Conservation (phyloP, 495 filamentous ascomycete species). For the Aspergillus funiculosus region DNA sequence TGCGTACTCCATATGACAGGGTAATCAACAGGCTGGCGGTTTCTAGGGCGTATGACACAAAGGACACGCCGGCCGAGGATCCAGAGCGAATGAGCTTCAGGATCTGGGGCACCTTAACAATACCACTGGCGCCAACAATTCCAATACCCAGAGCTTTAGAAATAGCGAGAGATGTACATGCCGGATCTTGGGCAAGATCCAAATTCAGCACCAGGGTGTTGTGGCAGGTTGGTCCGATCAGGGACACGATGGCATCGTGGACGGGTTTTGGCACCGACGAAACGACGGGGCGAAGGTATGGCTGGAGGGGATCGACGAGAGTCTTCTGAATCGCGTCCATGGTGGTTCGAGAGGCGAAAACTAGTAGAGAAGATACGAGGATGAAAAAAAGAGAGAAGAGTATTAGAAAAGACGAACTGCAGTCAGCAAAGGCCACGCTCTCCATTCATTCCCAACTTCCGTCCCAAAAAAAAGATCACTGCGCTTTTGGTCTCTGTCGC, state of each 20-base stretch:
- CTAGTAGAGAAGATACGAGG: neutral
- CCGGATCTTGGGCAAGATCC: constrained; percentile 59
- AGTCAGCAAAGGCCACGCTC: too few species aligned
- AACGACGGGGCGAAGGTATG: constrained; percentile 67
- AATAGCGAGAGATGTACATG: constrained; percentile 78
- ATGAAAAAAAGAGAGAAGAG: neutral
- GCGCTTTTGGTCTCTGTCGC: constrained; percentile 33
- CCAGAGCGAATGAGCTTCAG: constrained; percentile 76
- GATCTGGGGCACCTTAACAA: constrained; percentile 96
- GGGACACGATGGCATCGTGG: constrained; percentile 63
- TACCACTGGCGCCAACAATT: constrained; percentile 79
- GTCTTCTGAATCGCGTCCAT: constrained; percentile 44
- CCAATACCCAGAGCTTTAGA: constrained; percentile 89
- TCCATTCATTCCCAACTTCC: constrained; percentile 4
- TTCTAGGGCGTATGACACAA: constrained; percentile 87
- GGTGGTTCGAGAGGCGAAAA: neutral
- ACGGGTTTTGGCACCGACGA: constrained; percentile 73
- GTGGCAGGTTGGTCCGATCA: constrained; percentile 83
- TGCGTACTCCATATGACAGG: constrained; percentile 82
- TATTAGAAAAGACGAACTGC: too few species aligned
- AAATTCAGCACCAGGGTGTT: constrained; percentile 72
- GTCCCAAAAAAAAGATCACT: constrained; percentile 13
- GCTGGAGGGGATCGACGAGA: constrained; percentile 59
- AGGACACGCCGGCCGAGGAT: constrained; percentile 76
- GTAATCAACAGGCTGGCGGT: constrained; percentile 77